A percentile compares a stretch with the other conserved stretches of the same genome.
These are phyloP conservation scores for Hyaloscypha variabilis DNA, from an alignment of 495 filamentous ascomycete species.

Conservation along the genomic window DNA sequence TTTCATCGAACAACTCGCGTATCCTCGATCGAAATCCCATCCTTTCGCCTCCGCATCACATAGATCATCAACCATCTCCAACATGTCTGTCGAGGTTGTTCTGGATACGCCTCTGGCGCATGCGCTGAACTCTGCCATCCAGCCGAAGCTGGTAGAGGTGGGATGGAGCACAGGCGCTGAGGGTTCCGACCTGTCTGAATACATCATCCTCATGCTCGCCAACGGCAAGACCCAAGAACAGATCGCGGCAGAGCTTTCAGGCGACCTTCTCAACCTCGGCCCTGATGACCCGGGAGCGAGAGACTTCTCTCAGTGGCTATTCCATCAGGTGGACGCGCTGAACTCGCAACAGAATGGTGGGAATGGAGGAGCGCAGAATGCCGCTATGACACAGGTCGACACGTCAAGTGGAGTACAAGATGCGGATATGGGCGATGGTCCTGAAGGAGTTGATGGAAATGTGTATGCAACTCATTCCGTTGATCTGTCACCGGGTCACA, in stretches of 20 bases:
- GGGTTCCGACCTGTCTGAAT: constrained; percentile 87
- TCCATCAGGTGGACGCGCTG: constrained; percentile 75
- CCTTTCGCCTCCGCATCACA: constrained; percentile 12
- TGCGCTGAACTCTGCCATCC: constrained; percentile 75
- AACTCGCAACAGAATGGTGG: constrained; percentile 62
- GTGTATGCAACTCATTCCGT: constrained; percentile 60
- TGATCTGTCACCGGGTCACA: constrained; percentile 29
- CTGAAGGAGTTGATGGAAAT: constrained; percentile 49
- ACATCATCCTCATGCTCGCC: constrained; percentile 93
- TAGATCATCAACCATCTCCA: constrained; percentile 16
- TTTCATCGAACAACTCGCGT: not conserved
- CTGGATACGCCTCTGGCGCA: constrained; percentile 79
- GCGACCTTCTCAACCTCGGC: constrained; percentile 81
- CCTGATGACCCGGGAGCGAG: constrained; percentile 81
- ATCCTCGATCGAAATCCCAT: constrained; percentile 17
- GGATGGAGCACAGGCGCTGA: constrained; percentile 81
- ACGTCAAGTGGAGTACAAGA: constrained; percentile 42
- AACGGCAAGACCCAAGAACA: constrained; percentile 91
- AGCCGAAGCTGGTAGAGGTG: constrained; percentile 93
- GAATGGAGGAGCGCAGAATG: constrained; percentile 1
- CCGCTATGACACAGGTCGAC: constrained; percentile 4
- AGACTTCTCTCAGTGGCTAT: constrained; percentile 89
- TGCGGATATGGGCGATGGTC: constrained; percentile 70
- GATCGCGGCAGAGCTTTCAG: constrained; percentile 85
- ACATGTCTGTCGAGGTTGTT: constrained; percentile 73